These are phyloP conservation scores for Paecilomyces dactylethromorphus DNA, from an alignment of 2,329 filamentous ascomycete species.

Conservation along the genomic window DNA sequence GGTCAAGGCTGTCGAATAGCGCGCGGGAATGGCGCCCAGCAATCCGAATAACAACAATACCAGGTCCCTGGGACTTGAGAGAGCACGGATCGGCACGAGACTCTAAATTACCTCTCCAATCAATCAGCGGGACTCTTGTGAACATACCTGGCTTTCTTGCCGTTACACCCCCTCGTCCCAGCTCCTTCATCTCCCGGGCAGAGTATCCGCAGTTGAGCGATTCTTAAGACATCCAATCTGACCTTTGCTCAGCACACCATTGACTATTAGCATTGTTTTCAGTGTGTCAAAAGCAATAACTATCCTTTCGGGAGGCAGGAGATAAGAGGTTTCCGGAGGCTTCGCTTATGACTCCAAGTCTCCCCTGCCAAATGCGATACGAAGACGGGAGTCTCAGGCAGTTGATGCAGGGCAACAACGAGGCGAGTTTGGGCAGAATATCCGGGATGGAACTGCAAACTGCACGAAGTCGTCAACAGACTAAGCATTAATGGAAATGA, in stretches of 20 bases:
- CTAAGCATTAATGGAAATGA: not conserved
- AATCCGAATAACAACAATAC: not conserved
- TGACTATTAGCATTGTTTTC: not conserved
- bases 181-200: not conserved
- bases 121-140: not conserved
- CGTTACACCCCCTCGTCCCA: not conserved
- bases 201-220: not conserved
- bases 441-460: no score
- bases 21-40: not conserved
- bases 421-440: not conserved
- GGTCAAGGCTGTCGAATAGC: not conserved
- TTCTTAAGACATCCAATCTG: not conserved
- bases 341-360: not conserved
- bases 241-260: not conserved
- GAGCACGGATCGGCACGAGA: not conserved
- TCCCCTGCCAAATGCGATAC: not conserved
- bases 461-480: not conserved
- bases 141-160: not conserved
- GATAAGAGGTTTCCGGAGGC: not conserved
- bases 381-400: not conserved
- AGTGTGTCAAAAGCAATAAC: not conserved
- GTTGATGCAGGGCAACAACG: not conserved
- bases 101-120: not conserved
- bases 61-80: not conserved
- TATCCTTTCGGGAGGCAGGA: not conserved